These are phyloP conservation scores for Blastobotrys peoriensis DNA, from an alignment of 805 yeast genomes.

Conservation along the genomic window DNA sequence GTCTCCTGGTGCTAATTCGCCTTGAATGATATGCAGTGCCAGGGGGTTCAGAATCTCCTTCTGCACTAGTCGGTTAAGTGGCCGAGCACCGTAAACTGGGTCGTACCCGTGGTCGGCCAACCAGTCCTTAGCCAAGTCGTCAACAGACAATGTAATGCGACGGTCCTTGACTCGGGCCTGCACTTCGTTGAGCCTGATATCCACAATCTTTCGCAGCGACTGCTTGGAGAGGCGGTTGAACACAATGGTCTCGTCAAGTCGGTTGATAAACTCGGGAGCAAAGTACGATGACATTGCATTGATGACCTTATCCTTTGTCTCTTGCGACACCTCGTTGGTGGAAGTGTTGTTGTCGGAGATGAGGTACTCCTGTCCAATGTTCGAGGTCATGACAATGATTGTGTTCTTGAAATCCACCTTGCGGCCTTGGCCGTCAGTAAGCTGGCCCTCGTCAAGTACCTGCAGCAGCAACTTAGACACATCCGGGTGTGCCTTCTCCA, in stretches of 20 bases:
- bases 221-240: conserved; percentile 81
- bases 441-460: conserved; percentile 89
- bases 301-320: conserved; percentile 52
- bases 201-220: conserved; percentile 74
- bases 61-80: conserved; percentile 84
- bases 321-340: conserved; percentile 51
- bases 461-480: conserved; percentile 86
- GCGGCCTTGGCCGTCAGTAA: conserved; percentile 93
- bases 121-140: conserved; percentile 67
- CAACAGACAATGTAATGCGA: conserved; percentile 55
- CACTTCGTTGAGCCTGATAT: conserved; percentile 76
- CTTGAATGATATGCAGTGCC: conserved; percentile 73
- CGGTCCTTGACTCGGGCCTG: conserved; percentile 72
- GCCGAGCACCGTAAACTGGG: conserved; percentile 91
- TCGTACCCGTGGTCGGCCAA: conserved; percentile 85
- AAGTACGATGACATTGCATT: conserved; percentile 66
- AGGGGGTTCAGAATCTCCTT: conserved; percentile 80
- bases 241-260: conserved; percentile 89
- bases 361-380: conserved; percentile 89
- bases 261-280: conserved; percentile 93
- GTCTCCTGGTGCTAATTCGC: conserved; percentile 60
- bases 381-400: conserved; percentile 92
- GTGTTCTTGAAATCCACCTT: conserved; percentile 92
- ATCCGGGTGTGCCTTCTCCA: conserved; percentile 95
- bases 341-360: conserved; percentile 59